phyloP scores from a whole-genome alignment of 2,329 filamentous ascomycete species.

The Beauveria australis region DNA sequence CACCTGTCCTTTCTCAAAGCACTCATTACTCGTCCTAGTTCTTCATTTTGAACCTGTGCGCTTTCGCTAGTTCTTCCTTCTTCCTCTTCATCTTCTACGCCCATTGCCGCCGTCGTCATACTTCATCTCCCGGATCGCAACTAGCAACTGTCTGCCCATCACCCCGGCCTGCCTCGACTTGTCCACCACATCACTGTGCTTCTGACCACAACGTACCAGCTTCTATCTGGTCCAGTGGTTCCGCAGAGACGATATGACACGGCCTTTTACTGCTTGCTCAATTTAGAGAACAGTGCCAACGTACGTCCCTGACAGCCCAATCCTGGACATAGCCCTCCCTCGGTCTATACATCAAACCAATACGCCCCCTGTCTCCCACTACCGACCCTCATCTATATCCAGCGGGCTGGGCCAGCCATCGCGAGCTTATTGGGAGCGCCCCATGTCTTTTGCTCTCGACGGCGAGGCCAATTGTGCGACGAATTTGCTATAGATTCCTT shows the following conservation, averaged over 20 bases:
- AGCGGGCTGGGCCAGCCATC: constrained; percentile 2
- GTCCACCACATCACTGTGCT: neutral
- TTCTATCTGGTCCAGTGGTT: neutral
- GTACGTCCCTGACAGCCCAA: neutral
- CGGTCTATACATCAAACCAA: neutral
- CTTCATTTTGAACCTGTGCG: neutral
- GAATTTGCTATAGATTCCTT: neutral
- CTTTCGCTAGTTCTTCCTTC: neutral
- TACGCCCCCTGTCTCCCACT: constrained; percentile 1
- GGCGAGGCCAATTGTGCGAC: neutral
- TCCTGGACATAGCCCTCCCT: neutral
- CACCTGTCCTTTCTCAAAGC: neutral
- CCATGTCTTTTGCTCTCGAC: neutral
- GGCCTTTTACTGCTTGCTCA: neutral
- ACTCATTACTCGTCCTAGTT: neutral
- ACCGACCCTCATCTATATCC: constrained; percentile 6
- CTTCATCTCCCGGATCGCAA: neutral
- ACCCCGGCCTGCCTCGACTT: neutral
- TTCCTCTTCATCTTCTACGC: neutral
- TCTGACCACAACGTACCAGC: neutral
- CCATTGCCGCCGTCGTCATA: neutral
- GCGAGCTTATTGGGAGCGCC: neutral
- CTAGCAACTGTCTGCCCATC: neutral
- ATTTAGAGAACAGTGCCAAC: neutral
- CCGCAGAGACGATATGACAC: constrained; percentile 7